These are phyloP conservation scores for Acer yangbiense DNA, from an alignment of 345 rosid genomes.

Conservation along the genomic window DNA sequence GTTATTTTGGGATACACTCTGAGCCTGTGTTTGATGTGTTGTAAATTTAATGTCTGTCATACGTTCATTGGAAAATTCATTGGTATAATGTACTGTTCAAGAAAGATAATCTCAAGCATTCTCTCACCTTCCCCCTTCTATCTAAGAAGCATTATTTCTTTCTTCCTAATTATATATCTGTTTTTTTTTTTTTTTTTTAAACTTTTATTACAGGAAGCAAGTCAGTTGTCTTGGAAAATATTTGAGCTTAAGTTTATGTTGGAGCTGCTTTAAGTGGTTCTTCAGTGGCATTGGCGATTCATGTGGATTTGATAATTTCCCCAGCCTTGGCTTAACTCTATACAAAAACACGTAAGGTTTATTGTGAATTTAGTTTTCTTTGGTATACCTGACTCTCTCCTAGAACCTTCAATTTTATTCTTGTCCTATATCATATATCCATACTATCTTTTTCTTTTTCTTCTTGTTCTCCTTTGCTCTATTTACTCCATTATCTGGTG, in stretches of 20 bases:
- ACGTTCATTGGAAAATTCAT: background rate
- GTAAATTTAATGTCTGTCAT: background rate
- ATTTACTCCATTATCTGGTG: background rate
- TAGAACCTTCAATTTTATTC: background rate
- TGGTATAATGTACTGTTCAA: background rate
- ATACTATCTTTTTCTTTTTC: background rate
- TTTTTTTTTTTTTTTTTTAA: slow-evolving; percentile 4
- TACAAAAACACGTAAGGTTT: slow-evolving; percentile 79
- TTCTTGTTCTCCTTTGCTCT: background rate
- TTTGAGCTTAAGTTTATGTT: slow-evolving; percentile 77
- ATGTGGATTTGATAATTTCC: slow-evolving; percentile 94
- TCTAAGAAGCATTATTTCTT: background rate
- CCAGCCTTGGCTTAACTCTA: slow-evolving; percentile 77
- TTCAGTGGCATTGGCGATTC: slow-evolving; percentile 93
- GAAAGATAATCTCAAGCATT: background rate
- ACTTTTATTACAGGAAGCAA: slow-evolving; percentile 63
- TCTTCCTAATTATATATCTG: slow-evolving; percentile 8
- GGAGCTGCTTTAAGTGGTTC: slow-evolving; percentile 99
- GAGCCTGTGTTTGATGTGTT: background rate
- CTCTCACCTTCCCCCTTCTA: background rate
- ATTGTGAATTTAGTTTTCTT: slow-evolving; percentile 19
- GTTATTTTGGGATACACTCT: background rate
- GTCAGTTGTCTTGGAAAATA: slow-evolving; percentile 88
- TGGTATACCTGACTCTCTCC: background rate
- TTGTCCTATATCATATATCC: background rate